Base-by-base conservation (phyloP, 164 flowering plant genomes). In the Magnolia sinica region DNA sequence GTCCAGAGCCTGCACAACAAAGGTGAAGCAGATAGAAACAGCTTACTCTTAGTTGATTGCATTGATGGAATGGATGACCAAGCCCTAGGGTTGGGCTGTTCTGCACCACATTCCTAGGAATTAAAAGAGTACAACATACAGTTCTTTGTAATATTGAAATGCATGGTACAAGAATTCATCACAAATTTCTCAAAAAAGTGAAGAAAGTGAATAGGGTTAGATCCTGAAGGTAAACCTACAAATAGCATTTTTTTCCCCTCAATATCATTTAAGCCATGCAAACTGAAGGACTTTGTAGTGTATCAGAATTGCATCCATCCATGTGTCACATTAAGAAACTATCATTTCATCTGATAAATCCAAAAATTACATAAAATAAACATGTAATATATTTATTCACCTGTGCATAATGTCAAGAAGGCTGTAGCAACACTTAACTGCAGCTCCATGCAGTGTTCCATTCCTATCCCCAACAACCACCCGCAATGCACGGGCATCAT, bases 401-500 rank as follows among this genome's bases (percentile, higher is more conserved):
- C 89, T 90, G 86, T 93, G 97, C 4, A 95, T 82, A 76, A 84
- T 93, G 84, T 91, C 76, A 70, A 95, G 97, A 84, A 93, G 90
- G 83, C 78, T 92, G 87, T 95, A 95, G 87, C 98, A 95, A 82
- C 91, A 82, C 74, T 83, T 86, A 80, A 95, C 89, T 74, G 98
- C 98, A 76, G 92, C 90, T 77, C 98, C 98, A 87, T 89, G 95
- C 23, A 95, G 84, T 68, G 89, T 83, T 77, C 98, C 98, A 82
- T 88, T 89, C 84, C 89, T 93, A 87, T 95, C 98, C 79, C 98
- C 98, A 76, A 95, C 90, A 81, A 95, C 87, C 23, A 95, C 97
- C 82, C 98, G 87, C 82, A 95, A 76, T 70, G 98, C 98, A 64
- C 98, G 97, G 65, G 98, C 92, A 88, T 95, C 98, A 83, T 95